These are phyloP conservation scores for Exophiala mesophila DNA, from an alignment of 2,329 filamentous ascomycete species.

Conservation along the genomic window DNA sequence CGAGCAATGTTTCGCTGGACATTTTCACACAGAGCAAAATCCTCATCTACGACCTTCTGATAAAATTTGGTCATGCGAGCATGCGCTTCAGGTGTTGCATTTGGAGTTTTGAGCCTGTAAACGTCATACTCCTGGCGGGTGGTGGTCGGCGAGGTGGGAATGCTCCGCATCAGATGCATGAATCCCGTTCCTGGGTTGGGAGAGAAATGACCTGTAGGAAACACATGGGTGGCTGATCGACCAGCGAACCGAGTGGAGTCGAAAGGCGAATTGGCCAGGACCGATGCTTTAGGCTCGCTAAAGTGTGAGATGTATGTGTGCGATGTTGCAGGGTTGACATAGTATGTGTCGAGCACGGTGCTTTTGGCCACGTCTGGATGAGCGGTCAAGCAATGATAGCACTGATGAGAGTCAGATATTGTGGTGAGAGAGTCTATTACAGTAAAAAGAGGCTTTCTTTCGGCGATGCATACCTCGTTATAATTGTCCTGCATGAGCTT, in stretches of 20 bases:
- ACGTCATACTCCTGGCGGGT: slow-evolving; percentile 59
- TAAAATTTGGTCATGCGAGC: slow-evolving; percentile 55
- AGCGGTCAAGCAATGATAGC: slow-evolving; percentile 55
- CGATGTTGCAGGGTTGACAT: slow-evolving; percentile 49
- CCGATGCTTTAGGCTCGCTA: slow-evolving; percentile 25
- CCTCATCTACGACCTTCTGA: slow-evolving; percentile 60
- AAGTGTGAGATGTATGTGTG: slow-evolving; percentile 53
- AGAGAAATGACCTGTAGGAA: slow-evolving; percentile 26
- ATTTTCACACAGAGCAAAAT: slow-evolving; percentile 57
- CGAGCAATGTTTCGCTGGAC: slow-evolving; percentile 58
- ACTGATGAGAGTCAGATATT: slow-evolving; percentile 27
- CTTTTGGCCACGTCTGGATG: slow-evolving; percentile 52
- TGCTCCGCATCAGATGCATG: slow-evolving; percentile 34
- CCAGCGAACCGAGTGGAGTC: slow-evolving; percentile 35
- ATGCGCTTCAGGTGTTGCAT: slow-evolving; percentile 56
- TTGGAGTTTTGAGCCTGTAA: slow-evolving; percentile 52
- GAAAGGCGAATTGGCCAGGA: slow-evolving; percentile 17
- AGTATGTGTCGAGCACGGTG: slow-evolving; percentile 52
- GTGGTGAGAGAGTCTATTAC: background rate
- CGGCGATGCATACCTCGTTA: slow-evolving; percentile 49
- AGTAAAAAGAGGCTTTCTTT: too few species aligned
- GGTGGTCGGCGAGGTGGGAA: slow-evolving; percentile 49
- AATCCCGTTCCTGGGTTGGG: slow-evolving; percentile 14
- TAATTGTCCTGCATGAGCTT: slow-evolving; percentile 48
- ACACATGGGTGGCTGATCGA: slow-evolving; percentile 32